Percentiles rank a stretch among this genome's conserved stretches.
These are phyloP conservation scores for Paramecium primaurelia DNA, from an alignment of 73 alveolate genomes.

Conservation along the genomic window DNA sequence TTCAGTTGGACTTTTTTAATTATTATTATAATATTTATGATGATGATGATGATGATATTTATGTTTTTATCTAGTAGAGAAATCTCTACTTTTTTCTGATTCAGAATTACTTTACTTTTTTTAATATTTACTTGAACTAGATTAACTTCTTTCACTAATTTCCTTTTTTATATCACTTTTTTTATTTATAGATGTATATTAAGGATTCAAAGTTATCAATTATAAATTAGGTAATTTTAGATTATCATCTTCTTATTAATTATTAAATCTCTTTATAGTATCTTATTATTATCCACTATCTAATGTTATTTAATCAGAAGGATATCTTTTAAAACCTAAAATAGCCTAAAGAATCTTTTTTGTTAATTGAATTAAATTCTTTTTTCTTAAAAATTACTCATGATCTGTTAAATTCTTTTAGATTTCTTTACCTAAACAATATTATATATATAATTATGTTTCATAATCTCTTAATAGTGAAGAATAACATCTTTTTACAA, in stretches of 20 bases:
- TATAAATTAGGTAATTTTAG: background rate
- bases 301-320: background rate
- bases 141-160: background rate
- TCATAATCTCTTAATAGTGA: slow-evolving; percentile 11
- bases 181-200: background rate
- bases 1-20: background rate
- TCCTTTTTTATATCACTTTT: background rate
- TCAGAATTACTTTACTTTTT: background rate
- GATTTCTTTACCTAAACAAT: slow-evolving; percentile 3
- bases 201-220: background rate
- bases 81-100: background rate
- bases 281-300: background rate
- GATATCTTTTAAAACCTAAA: background rate
- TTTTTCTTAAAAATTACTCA: background rate
- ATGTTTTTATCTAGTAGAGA: background rate
- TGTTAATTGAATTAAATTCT: background rate
- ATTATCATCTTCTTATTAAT: background rate
- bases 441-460: background rate
- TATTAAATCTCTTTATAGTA: background rate
- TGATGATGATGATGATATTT: background rate
- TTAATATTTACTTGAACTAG: background rate
- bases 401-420: background rate
- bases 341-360: background rate
- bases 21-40: background rate
- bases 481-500: background rate